These are phyloP conservation scores for Didymella pomorum DNA, from an alignment of 2,329 filamentous ascomycete species.

Conservation along the genomic window DNA sequence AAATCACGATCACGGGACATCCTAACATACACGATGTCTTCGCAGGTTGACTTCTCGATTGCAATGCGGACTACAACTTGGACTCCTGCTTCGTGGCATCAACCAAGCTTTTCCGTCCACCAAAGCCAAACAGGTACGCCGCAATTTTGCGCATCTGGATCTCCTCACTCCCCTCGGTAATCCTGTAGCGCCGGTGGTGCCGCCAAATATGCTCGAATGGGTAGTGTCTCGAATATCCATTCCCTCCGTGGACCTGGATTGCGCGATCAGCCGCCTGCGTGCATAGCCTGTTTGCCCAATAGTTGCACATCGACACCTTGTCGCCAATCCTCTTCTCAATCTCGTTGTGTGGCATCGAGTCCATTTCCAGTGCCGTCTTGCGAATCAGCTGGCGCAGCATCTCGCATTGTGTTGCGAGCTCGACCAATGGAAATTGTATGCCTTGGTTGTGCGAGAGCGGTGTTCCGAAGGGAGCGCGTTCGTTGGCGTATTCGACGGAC, in stretches of 20 bases:
- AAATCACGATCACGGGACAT: not conserved
- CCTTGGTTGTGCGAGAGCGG: conserved; percentile 67
- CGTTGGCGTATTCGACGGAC: conserved; percentile 64
- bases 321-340: conserved; percentile 67
- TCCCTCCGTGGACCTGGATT: conserved; percentile 69
- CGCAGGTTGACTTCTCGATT: not conserved
- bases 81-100: conserved; percentile 44
- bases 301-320: conserved; percentile 72
- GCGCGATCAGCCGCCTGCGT: conserved; percentile 68
- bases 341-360: conserved; percentile 60
- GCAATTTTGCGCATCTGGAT: conserved; percentile 73
- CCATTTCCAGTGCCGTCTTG: conserved; percentile 69
- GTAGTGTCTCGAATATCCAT: conserved; percentile 65
- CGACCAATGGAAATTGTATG: conserved; percentile 70
- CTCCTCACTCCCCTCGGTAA: conserved; percentile 71
- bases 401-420: conserved; percentile 67
- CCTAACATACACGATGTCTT: not conserved
- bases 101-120: conserved; percentile 53
- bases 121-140: conserved; percentile 65
- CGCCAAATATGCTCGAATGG: conserved; percentile 73
- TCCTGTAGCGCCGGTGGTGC: conserved; percentile 69
- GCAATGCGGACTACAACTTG: conserved; percentile 35
- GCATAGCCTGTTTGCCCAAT: conserved; percentile 68
- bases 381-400: conserved; percentile 69
- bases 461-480: conserved; percentile 64